Base-by-base conservation (phyloP, 768 basidiomycete genomes). In the Austroboletus eburneus region DNA sequence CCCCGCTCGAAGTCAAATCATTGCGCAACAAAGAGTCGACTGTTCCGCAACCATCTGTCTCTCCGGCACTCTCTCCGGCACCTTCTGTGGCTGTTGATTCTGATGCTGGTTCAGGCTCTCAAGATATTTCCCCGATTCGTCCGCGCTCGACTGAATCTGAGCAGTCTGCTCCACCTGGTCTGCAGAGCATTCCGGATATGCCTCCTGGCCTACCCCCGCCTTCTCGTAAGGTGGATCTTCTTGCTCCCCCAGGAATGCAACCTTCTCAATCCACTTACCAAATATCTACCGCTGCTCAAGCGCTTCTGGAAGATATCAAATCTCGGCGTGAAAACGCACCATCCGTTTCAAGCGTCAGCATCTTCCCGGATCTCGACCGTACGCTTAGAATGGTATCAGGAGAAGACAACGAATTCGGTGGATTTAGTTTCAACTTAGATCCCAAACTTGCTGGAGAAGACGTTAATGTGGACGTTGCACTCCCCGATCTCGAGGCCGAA, bases 301-400 rank as follows among this genome's bases (percentile, higher is more conserved):
- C 87, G 1, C 73, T 94, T 38, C 72, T 94, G 38, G 88, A 92
- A 47, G 91, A 93, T 55, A 78, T 94, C 32, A 85, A 81, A 59
- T 80, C 80, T 18, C 73, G 90, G 27, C 77, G 90, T 37, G 86
- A 90, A 55, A 73, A 78, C 8, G 69, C 71, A 2, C 62, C 73
- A 18, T 58, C 73, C 13, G 50, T 65, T 10, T 58, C 72, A 8
- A 63, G 69, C 33, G 65, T 68, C 38, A 89, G 75, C 62, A 80
- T 88, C 10, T 94, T 94, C 76, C 92, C 91, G 9, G 91, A 94
- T 52, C 82, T 94, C 54, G 91, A 92, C 63, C 80, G 87, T 24
- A 91, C 87, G 17, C 71, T 93, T 37, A 81, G 86, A 59, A 81
- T 78, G 39, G 71, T 92, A 35, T 80, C 78, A 42, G 77, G 75